phyloP scores from a whole-genome alignment of 768 basidiomycete species.

The Vararia minispora region DNA sequence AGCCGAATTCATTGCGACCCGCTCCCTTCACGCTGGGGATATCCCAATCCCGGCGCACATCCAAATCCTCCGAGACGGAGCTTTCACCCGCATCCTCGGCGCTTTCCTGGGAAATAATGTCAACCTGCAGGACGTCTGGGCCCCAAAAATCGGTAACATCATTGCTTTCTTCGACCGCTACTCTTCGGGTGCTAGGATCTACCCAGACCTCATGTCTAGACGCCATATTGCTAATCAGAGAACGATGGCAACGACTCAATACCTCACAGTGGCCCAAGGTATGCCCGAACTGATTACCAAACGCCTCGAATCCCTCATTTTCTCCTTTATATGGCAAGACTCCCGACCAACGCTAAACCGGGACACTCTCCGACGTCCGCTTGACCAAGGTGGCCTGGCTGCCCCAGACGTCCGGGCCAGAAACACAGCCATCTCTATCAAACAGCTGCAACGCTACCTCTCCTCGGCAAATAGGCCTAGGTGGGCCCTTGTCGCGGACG shows the following conservation, averaged over 20 bases:
- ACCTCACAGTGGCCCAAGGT: conserved; percentile 14
- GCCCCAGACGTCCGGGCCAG: conserved; percentile 3
- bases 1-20: neutral
- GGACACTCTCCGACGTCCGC: neutral
- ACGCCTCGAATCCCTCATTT: neutral
- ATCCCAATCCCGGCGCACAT: no score
- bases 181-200: no score
- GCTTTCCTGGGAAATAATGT: no score
- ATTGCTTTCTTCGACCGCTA: no score
- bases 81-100: no score
- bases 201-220: neutral
- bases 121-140: no score
- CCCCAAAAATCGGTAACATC: no score
- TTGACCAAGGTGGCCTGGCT: conserved; percentile 1
- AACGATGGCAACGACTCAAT: no score
- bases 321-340: conserved; percentile 4
- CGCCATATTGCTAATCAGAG: conserved; percentile 8
- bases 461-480: neutral
- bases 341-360: neutral
- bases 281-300: conserved; percentile 11
- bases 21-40: conserved; percentile 2
- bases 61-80: no score
- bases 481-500: conserved; percentile 10
- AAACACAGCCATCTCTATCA: conserved; percentile 12
- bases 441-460: conserved; percentile 8